A percentile compares a stretch with the other conserved stretches of the same genome.
These are phyloP conservation scores for Calocera cornea DNA, from an alignment of 768 basidiomycete species.

Conservation along the genomic window DNA sequence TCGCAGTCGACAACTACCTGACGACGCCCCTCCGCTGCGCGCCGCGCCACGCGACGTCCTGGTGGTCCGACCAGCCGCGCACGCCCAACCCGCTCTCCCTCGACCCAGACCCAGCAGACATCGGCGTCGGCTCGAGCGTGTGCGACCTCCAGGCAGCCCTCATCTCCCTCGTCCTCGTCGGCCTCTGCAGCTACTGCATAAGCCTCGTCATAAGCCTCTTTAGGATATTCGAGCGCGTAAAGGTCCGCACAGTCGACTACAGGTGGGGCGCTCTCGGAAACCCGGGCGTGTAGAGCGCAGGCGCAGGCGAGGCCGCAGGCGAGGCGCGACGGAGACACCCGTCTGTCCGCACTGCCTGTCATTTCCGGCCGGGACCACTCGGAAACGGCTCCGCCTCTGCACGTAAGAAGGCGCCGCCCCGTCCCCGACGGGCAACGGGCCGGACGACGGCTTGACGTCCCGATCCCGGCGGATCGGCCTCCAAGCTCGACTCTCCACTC, in stretches of 20 bases:
- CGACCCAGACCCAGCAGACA: no score
- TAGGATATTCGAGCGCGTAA: constrained; percentile 81
- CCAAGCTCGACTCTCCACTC: no score
- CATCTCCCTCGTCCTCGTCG: constrained; percentile 63
- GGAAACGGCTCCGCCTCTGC: no score
- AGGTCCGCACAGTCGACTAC: constrained; percentile 21
- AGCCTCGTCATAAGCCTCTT: constrained; percentile 76
- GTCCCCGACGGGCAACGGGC: no score
- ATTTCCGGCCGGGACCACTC: no score
- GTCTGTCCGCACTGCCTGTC: no score
- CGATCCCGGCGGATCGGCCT: no score
- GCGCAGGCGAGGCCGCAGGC: no score
- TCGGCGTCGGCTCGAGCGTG: constrained; percentile 39
- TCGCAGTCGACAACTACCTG: constrained; percentile 85
- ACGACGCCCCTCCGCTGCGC: constrained; percentile 74
- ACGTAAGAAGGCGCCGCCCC: no score
- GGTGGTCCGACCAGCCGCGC: constrained; percentile 61
- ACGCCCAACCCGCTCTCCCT: constrained; percentile 27
- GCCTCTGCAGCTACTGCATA: constrained; percentile 65
- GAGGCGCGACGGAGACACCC: no score
- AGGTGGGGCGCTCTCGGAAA: not conserved
- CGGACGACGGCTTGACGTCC: no score
- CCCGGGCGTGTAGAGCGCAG: not conserved
- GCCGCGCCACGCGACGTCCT: constrained; percentile 41
- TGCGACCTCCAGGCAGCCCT: constrained; percentile 67